phyloP scores from a whole-genome alignment of 2,329 filamentous ascomycete species.

The Trematosphaeria pertusa region DNA sequence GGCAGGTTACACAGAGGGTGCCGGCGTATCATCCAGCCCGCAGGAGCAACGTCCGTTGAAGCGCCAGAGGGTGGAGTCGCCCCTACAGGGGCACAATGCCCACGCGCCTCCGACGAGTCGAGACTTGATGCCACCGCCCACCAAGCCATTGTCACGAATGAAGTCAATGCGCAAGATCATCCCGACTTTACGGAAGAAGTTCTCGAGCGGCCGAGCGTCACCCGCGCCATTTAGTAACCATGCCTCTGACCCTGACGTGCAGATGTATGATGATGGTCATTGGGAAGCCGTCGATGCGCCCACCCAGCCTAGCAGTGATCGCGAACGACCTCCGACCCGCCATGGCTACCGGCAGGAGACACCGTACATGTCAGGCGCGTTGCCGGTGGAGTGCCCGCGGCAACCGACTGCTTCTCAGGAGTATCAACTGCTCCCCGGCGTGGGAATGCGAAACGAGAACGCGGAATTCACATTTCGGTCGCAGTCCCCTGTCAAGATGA shows the following conservation, averaged over 20 bases:
- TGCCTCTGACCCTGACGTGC: slow-evolving; percentile 10
- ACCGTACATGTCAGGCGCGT: slow-evolving; percentile 33
- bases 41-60: slow-evolving; percentile 33
- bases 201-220: slow-evolving; percentile 17
- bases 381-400: slow-evolving; percentile 20
- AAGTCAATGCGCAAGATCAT: slow-evolving; percentile 35
- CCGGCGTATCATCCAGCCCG: slow-evolving; percentile 12
- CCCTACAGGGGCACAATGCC: slow-evolving; percentile 25
- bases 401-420: slow-evolving; percentile 6
- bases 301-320: background rate
- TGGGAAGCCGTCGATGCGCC: slow-evolving; percentile 11
- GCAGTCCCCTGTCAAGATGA: slow-evolving; percentile 23
- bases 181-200: slow-evolving; percentile 31
- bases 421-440: slow-evolving; percentile 7
- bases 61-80: slow-evolving; percentile 42
- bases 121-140: slow-evolving; percentile 50
- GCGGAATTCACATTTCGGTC: slow-evolving; percentile 28
- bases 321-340: slow-evolving; percentile 1
- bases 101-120: slow-evolving; percentile 28
- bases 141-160: slow-evolving; percentile 33
- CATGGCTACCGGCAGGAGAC: slow-evolving; percentile 11
- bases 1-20: slow-evolving; percentile 17
- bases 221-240: slow-evolving; percentile 1
- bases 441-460: slow-evolving; percentile 12
- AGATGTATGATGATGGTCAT: slow-evolving; percentile 21